Base-by-base conservation (phyloP, 108 stramenopile species). In the Poteriospumella lacustris region DNA sequence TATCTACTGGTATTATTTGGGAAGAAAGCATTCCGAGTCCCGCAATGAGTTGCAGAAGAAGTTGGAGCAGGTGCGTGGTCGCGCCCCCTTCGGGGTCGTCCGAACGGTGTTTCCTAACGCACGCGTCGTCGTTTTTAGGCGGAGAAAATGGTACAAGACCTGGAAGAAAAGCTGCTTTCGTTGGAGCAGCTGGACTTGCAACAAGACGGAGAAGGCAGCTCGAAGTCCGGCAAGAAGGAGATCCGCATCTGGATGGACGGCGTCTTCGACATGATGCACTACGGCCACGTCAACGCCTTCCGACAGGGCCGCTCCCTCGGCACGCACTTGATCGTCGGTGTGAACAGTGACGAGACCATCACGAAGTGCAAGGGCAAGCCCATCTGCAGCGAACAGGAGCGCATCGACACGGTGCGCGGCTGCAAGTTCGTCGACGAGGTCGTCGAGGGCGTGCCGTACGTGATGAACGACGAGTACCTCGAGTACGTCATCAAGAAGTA, bases 401-500 rank as follows among this genome's bases (percentile, higher is more conserved):
- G 98, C 38, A 44, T 92, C 34, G 88, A 91, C 42, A 92, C 94
- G 87, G 96, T 99, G 39, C 58, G 86, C 69, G 91, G 91, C 19
- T 99, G 98, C 81, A 96, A 97, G 84, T 99, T 96, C 80, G 98
- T 99, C 29, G 95, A 99, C 80, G 89, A 97, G 83, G 95, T 99
- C 0, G 91, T 99, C 19, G 91, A 92, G 0, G 88, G 89, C 41
- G 95, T 92, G 76, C 97, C 97, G 0, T 99, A 99, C 84, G 90
- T 97, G 33, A 96, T 97, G 95, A 95, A 89, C 59, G 72, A 86
- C 43, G 93, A 95, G 56, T 99, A 97, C 68, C 78, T 97, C 62
- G 91, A 95, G 60, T 90, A 85, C 76, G 90, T 99, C 28, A 90
- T 97, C 64, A 73, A 91, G 5, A 90, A 78, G 42, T 91, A 94